These are phyloP conservation scores for Euphorbia schlechtendalii DNA, from an alignment of 441 rosid species.

Conservation along the genomic window DNA sequence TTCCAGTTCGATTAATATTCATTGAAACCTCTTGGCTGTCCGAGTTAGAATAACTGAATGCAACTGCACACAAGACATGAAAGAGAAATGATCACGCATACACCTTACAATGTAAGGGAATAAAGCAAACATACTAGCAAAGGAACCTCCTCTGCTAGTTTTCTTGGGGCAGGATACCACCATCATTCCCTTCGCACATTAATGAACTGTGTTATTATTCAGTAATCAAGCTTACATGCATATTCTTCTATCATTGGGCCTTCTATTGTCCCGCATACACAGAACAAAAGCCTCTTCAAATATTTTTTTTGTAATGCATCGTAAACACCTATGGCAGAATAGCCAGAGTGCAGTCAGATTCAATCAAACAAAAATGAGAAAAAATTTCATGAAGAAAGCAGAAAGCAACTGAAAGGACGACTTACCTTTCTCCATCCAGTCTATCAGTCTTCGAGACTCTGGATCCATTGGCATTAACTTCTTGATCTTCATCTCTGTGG, in stretches of 20 bases:
- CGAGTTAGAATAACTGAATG: conserved; percentile 74
- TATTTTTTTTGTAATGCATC: conserved; percentile 91
- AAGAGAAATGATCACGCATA: neutral
- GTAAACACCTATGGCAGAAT: conserved; percentile 53
- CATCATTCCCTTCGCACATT: neutral
- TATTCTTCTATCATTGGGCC: conserved; percentile 83
- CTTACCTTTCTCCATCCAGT: conserved; percentile 96
- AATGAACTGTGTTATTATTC: neutral
- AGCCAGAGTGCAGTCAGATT: neutral
- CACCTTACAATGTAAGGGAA: neutral
- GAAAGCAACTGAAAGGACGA: neutral
- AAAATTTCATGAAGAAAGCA: neutral
- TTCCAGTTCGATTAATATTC: conserved; percentile 76
- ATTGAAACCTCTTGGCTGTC: conserved; percentile 79
- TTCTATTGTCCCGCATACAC: conserved; percentile 26
- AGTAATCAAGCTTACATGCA: conserved; percentile 43
- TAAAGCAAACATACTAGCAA: neutral
- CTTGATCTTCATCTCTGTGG: conserved; percentile 89
- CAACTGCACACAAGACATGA: conserved; percentile 48
- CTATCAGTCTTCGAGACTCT: conserved; percentile 87
- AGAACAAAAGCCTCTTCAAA: conserved; percentile 38
- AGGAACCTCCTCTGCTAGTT: neutral
- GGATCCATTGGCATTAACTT: conserved; percentile 95
- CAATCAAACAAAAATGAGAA: neutral
- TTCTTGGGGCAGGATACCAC: neutral